Base-by-base conservation (phyloP, 768 basidiomycete species). In the Clavulina sp. region DNA sequence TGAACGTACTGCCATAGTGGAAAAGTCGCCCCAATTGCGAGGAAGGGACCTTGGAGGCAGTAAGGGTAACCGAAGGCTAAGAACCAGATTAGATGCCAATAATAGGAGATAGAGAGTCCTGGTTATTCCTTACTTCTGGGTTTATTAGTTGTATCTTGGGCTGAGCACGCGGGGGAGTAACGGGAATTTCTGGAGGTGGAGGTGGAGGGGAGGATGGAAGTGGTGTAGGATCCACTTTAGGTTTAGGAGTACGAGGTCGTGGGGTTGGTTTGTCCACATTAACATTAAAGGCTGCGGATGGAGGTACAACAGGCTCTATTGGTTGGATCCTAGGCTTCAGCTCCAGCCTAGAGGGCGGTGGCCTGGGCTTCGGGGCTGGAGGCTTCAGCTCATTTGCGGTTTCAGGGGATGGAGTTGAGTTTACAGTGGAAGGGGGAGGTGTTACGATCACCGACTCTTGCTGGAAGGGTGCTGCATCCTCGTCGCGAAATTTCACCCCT, bases 11-110 rank as follows among this genome's bases (percentile, higher is more conserved):
- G 59, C 93, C 93, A 54, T 97, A 96, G 58, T 97, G 93, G 57
- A 97, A 85, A 5, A 97, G 61, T 16, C 92, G 74, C 3, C 88
- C 92, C 5, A 97, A 70, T 7, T 81, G 74, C 0, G 91, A 93
- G 0, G 88, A 85, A 16, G 93, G 93, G 0, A 97, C 89, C 62
- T 76, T 85, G 3, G 91, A 93, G 0, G 88, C 63, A 28, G 63
- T 62, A 24, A 70, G 59, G 3, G 60, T 51, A 16, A 66, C 64
- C 9, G 60, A 60, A 16, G 59, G 40, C 64, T 66, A 16, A 9
- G 13, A 38, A n/a, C n/a, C 21, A 38, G 21, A 13, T 13, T 21
- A 38, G 36, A 13, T 13, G 21, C 13, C 21, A 21, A 38, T 13
- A 13, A 13, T 13, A 21, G 36, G 13, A 38, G 36, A 13, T 1